Conservation (phyloP, 2,329 filamentous ascomycete species). For the Cercospora nicotianae region DNA sequence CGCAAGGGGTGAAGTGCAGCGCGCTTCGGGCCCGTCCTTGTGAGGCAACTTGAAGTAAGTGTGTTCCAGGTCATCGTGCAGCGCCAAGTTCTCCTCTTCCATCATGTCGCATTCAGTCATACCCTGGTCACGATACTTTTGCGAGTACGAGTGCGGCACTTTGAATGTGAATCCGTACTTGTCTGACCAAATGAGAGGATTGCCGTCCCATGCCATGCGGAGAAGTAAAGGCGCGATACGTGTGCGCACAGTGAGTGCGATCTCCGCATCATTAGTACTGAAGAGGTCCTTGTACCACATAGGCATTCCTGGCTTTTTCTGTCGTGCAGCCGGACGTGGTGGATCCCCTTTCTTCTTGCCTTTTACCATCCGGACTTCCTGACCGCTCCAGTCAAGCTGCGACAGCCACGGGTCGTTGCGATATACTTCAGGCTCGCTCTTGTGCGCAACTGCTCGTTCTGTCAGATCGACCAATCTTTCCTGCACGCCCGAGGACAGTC, state of each 20-base stretch:
- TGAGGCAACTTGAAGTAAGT: conserved; percentile 92
- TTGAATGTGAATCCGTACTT: conserved; percentile 90
- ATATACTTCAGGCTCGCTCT: conserved; percentile 68
- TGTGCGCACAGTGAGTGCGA: conserved; percentile 80
- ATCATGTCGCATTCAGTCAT: conserved; percentile 73
- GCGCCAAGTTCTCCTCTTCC: conserved; percentile 65
- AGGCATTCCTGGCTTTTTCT: conserved; percentile 94
- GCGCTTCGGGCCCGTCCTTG: conserved; percentile 83
- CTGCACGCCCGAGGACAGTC: conserved; percentile 73
- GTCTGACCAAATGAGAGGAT: conserved; percentile 91
- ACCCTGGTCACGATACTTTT: conserved; percentile 68
- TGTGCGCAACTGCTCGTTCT: conserved; percentile 73
- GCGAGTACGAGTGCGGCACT: conserved; percentile 62
- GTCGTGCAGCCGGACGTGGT: conserved; percentile 72
- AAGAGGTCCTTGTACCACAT: conserved; percentile 96
- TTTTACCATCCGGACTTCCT: conserved; percentile 88
- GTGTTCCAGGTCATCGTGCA: conserved; percentile 66
- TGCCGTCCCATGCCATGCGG: conserved; percentile 81
- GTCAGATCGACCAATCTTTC: conserved; percentile 72
- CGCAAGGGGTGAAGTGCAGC: conserved; percentile 84
- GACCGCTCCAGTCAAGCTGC: conserved; percentile 93
- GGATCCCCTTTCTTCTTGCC: conserved; percentile 83
- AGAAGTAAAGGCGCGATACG: conserved; percentile 83
- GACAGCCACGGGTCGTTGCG: conserved; percentile 82
- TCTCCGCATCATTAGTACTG: conserved; percentile 63